Evolutionary conservation across 768 basidiomycete species (phyloP).

Genomic region (Calocera cornea): DNA sequence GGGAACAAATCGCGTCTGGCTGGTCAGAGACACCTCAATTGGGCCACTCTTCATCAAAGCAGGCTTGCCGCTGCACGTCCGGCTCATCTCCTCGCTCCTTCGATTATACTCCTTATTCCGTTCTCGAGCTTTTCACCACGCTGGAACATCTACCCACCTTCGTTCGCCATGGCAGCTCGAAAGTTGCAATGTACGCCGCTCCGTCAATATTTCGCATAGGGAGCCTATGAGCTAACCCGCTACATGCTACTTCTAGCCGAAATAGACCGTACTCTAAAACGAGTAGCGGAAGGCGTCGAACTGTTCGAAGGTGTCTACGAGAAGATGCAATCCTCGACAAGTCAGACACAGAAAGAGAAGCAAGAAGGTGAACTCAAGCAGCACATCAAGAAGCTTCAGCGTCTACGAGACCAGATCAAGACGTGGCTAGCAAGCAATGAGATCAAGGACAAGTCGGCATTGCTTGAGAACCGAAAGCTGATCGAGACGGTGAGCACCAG

Average conservation of each 20-base stretch:
- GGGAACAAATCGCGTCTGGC: conserved; percentile 5
- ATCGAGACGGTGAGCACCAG: conserved; percentile 76
- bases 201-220: conserved; percentile 14
- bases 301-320: conserved; percentile 92
- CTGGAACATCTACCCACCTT: not conserved
- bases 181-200: conserved; percentile 66
- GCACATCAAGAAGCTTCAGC: conserved; percentile 92
- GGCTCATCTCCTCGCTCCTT: not conserved
- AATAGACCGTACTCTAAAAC: conserved; percentile 97
- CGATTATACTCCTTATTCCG: not conserved
- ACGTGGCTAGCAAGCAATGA: conserved; percentile 96
- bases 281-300: conserved; percentile 90
- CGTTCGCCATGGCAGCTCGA: conserved; percentile 61
- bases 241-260: conserved; percentile 49
- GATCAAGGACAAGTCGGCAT: conserved; percentile 91
- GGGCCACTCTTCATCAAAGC: conserved; percentile 3
- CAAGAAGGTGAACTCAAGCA: conserved; percentile 90
- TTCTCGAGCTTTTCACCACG: not conserved
- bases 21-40: conserved; percentile 3
- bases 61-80: not conserved
- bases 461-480: conserved; percentile 85
- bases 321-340: conserved; percentile 92
- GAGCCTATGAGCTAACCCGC: not conserved
- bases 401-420: conserved; percentile 76
- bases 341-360: conserved; percentile 98